A percentile compares a stretch with the other conserved stretches of the same genome.
phyloP scores from a whole-genome alignment of 2,329 filamentous ascomycete species.

The Endoconidiophora polonica region DNA sequence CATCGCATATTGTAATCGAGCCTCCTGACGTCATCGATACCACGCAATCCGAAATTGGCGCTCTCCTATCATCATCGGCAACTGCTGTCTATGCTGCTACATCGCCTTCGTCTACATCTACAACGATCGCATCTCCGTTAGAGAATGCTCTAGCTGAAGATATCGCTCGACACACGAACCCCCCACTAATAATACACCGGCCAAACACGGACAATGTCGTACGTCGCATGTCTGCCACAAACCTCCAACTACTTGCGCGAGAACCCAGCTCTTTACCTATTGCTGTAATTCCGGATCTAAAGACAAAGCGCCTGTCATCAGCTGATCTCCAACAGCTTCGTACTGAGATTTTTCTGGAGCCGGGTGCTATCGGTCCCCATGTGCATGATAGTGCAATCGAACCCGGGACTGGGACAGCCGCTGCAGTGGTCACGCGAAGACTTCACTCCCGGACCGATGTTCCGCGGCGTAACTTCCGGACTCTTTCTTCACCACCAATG shows the following conservation, averaged over 20 bases:
- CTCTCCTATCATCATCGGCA: background rate
- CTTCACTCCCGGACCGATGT: constrained; percentile 1
- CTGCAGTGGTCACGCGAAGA: background rate
- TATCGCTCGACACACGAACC: constrained; percentile 12
- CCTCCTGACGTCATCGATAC: background rate
- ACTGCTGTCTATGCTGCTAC: too few relatives aligned
- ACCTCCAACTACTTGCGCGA: constrained; percentile 40
- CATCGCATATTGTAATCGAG: background rate
- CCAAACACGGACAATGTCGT: constrained; percentile 22
- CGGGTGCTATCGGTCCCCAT: background rate
- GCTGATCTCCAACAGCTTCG: constrained; percentile 17
- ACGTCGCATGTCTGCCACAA: constrained; percentile 37
- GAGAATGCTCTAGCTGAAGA: too few relatives aligned
- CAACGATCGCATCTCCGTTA: too few relatives aligned
- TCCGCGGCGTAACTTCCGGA: constrained; percentile 5
- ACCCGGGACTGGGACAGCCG: background rate
- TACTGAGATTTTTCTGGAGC: constrained; percentile 16
- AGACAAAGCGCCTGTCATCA: constrained; percentile 13
- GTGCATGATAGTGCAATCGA: background rate
- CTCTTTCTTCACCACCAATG: constrained; percentile 9
- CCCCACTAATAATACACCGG: too few relatives aligned
- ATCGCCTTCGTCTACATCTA: background rate
- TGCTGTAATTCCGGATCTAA: constrained; percentile 21
- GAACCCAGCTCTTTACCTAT: constrained; percentile 42
- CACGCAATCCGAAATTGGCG: background rate